A percentile compares a stretch with the other conserved stretches of the same genome.
phyloP scores from a whole-genome alignment of 805 yeast genomes.

The Starmerella apicola region DNA sequence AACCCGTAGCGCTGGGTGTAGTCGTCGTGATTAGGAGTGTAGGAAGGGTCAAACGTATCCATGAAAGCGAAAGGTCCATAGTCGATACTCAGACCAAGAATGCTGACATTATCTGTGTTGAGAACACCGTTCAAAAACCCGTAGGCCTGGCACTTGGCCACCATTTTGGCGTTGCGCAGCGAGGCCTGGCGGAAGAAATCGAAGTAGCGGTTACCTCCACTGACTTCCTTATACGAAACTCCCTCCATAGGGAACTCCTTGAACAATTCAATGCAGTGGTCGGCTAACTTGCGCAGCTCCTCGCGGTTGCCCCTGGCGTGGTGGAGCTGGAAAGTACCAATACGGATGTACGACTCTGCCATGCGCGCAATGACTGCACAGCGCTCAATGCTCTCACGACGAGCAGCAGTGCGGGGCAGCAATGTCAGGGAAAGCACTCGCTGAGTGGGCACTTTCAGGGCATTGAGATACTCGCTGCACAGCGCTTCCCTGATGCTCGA shows the following conservation, averaged over 20 bases:
- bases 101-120: constrained; percentile 86
- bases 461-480: constrained; percentile 66
- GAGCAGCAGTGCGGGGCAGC: constrained; percentile 67
- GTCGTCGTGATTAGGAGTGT: constrained; percentile 87
- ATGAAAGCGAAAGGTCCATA: constrained; percentile 90
- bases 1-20: constrained; percentile 57
- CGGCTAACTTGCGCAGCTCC: constrained; percentile 51
- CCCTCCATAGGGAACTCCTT: too few relatives aligned
- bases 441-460: constrained; percentile 76
- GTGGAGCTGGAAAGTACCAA: constrained; percentile 80
- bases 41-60: constrained; percentile 71
- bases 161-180: constrained; percentile 58
- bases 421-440: constrained; percentile 64
- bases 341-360: constrained; percentile 75
- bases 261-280: constrained; percentile 59
- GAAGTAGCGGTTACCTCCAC: constrained; percentile 38
- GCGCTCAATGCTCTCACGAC: constrained; percentile 55
- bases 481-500: constrained; percentile 82
- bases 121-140: constrained; percentile 91
- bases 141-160: constrained; percentile 80
- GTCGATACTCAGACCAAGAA: constrained; percentile 79
- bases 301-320: constrained; percentile 57
- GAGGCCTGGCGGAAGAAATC: constrained; percentile 59
- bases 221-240: constrained; percentile 20
- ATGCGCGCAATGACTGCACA: constrained; percentile 78